Evolutionary conservation across 2,329 filamentous ascomycete genomes (phyloP), one percentile per base, ranked within the genome.

Genomic region (Neonectria punicea): DNA sequence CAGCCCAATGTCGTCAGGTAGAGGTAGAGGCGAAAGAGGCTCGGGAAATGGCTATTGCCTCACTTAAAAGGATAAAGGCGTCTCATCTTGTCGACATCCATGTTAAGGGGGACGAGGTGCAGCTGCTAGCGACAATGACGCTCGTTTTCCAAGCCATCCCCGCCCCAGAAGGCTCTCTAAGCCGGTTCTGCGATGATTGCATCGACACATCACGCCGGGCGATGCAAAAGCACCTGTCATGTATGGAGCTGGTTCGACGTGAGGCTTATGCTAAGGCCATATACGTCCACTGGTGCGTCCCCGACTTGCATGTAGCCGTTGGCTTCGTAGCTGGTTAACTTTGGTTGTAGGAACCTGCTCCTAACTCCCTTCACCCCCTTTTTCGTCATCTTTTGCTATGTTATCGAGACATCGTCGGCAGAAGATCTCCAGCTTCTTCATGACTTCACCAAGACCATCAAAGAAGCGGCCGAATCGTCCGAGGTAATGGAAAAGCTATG

Each of bases 401-500:
- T 87, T 58, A 83, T 88, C 51, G 86, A 89, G 70, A 85, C 86
- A 0, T 84, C 79, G 3, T 81, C 85, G 6, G 77, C 83, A 28
- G 76, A 79, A 20, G 89, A 92, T 67, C 80, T 92, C 5, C 71
- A 78, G 32, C 82, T 85, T 1, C 80, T 92, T 1, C 81, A 83
- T 39, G 82, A 85, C 2, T 91, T 91, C 68, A 84, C 86, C 53
- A 75, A 78, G 20, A 89, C 86, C 2, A 82, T 91, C 3, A 81
- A 85, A 64, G 81, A 83, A 0, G 81, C 83, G 3, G 81, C 82
- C 50, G 80, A 81, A 5, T 78, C 85, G 2, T 90, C 88, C 1
- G 86, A 90, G 71, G 85, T 86, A 2, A 83, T 89, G 22, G 83
- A 86, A 30, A 89, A 88, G 71, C 80, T 92, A 13, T 85, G 89